Evolutionary conservation across 176 grass and related monocot genomes (phyloP).

Genomic region (Hordeum marinum): DNA sequence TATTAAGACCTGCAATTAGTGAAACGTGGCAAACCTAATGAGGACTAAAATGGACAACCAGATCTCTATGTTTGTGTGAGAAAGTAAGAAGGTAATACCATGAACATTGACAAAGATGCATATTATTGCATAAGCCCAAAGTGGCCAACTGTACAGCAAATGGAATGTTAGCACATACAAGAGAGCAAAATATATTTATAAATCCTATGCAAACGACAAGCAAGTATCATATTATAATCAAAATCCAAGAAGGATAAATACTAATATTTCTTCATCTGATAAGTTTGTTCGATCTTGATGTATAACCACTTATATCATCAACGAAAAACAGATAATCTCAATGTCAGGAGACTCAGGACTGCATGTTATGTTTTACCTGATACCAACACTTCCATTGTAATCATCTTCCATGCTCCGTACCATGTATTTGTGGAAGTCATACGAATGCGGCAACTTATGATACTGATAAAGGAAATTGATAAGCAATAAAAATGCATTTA

Average conservation of each 20-base stretch:
- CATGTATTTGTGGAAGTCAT: constrained; percentile 98
- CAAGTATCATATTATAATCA: constrained; percentile 9
- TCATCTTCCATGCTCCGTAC: constrained; percentile 99
- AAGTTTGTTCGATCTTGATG: background rate
- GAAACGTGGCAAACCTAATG: background rate
- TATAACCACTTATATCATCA: background rate
- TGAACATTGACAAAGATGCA: constrained; percentile 92
- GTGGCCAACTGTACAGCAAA: constrained; percentile 78
- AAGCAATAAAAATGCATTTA: constrained; percentile 32
- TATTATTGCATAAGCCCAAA: constrained; percentile 84
- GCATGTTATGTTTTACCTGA: constrained; percentile 52
- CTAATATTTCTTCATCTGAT: background rate
- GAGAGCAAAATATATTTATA: background rate
- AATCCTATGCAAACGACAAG: background rate
- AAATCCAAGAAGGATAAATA: background rate
- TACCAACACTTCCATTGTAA: constrained; percentile 84
- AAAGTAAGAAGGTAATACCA: constrained; percentile 32
- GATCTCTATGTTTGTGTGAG: background rate
- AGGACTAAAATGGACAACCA: background rate
- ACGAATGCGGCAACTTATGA: constrained; percentile 79
- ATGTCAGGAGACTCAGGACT: background rate
- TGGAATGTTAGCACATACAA: constrained; percentile 15
- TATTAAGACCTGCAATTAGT: constrained; percentile 79
- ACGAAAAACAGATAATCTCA: background rate
- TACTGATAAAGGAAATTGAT: constrained; percentile 47